These are phyloP conservation scores for Fusarium sp. DNA, from an alignment of 2,329 filamentous ascomycete species.

Conservation along the genomic window DNA sequence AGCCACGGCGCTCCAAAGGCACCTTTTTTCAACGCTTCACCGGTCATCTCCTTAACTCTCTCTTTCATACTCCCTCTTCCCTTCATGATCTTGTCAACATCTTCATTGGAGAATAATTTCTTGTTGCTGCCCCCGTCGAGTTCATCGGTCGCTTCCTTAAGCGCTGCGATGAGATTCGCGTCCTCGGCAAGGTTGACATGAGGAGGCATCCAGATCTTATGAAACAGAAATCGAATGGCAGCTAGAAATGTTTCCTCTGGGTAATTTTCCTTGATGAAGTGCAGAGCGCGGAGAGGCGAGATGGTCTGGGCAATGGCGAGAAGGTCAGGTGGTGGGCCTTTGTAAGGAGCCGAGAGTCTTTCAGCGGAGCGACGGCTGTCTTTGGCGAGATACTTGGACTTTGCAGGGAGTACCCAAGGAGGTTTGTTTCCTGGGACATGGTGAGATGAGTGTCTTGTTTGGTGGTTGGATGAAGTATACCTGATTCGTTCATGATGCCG, in stretches of 20 bases:
- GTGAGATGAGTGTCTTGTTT: conserved; percentile 5
- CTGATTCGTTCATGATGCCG: conserved; percentile 70
- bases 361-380: conserved; percentile 56
- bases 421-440: conserved; percentile 73
- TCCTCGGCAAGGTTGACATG: conserved; percentile 70
- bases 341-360: conserved; percentile 53
- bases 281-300: conserved; percentile 73
- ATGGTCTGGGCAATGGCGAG: conserved; percentile 57
- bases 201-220: conserved; percentile 70
- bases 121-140: conserved; percentile 34
- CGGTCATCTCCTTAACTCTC: conserved; percentile 66
- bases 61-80: conserved; percentile 61
- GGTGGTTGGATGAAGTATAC: conserved; percentile 50
- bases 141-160: conserved; percentile 49
- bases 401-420: conserved; percentile 77
- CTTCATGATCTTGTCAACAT: conserved; percentile 67
- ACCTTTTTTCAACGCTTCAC: conserved; percentile 70
- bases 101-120: conserved; percentile 60
- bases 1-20: conserved; percentile 85
- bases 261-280: conserved; percentile 72
- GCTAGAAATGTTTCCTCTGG: conserved; percentile 62
- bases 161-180: conserved; percentile 59
- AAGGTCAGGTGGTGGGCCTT: conserved; percentile 58
- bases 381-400: conserved; percentile 66
- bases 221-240: conserved; percentile 66